Evolutionary conservation across 2,329 filamentous ascomycete genomes (phyloP).

Genomic region (Raffaelea albimanens): DNA sequence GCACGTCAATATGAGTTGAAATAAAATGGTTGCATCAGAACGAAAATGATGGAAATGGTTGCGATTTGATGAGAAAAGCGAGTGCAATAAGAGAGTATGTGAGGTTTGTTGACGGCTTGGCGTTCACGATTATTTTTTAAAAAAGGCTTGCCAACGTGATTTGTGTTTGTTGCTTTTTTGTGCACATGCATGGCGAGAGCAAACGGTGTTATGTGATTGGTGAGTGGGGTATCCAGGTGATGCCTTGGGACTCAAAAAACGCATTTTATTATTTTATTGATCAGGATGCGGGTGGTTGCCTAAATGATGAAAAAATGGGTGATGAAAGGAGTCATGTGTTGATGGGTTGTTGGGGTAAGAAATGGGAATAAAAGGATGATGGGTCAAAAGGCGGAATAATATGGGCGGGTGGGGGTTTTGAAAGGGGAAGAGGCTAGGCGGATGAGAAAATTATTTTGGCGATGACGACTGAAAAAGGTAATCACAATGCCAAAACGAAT

Average conservation of each 20-base stretch:
- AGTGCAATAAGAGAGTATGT: no score
- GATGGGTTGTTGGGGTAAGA: neutral
- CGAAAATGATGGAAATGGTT: no score
- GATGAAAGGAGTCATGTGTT: neutral
- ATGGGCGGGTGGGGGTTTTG: no score
- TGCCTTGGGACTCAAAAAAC: neutral
- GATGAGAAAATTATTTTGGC: neutral
- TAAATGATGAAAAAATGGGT: neutral
- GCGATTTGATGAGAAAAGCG: no score
- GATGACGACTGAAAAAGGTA: neutral
- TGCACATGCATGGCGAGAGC: neutral
- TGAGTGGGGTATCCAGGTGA: neutral
- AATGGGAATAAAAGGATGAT: neutral
- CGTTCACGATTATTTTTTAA: no score
- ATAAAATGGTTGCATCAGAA: no score
- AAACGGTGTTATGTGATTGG: constrained; percentile 17
- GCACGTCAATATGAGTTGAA: no score
- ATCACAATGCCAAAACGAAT: no score
- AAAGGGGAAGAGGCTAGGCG: no score
- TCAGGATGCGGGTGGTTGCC: neutral
- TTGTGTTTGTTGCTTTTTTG: neutral
- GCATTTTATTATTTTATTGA: neutral
- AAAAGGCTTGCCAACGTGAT: no score
- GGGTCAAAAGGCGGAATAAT: neutral
- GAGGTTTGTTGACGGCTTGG: no score